Evolutionary conservation across 768 basidiomycete species (phyloP).

Genomic region (Crassisporium funariophilum): DNA sequence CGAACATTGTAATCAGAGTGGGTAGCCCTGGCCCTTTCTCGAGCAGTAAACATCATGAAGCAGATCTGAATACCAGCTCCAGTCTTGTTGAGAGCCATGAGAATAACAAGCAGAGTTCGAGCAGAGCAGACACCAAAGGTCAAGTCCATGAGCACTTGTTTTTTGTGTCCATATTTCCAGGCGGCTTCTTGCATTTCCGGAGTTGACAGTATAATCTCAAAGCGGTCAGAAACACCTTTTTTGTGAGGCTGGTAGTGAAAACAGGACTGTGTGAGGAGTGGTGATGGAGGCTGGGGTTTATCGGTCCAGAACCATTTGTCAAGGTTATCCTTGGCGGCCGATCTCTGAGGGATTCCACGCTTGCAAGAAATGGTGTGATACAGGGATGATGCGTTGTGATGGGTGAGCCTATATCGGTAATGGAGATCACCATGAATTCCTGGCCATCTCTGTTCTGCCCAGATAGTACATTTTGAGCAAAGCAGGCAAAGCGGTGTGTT

Average conservation of each 20-base stretch:
- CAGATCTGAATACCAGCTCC: constrained; percentile 32
- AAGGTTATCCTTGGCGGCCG: constrained; percentile 27
- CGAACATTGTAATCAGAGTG: constrained; percentile 27
- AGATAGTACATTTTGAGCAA: constrained; percentile 17
- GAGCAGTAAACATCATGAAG: constrained; percentile 25
- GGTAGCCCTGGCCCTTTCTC: constrained; percentile 16
- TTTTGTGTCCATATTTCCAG: constrained; percentile 27
- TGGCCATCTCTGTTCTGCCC: constrained; percentile 19
- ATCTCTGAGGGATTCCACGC: constrained; percentile 22
- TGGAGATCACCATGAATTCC: constrained; percentile 14
- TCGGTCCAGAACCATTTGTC: constrained; percentile 24
- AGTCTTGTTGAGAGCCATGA: constrained; percentile 32
- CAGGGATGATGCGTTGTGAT: constrained; percentile 22
- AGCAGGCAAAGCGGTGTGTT: constrained; percentile 22
- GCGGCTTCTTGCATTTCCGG: constrained; percentile 15
- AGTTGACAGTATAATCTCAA: constrained; percentile 22
- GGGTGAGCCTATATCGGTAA: constrained; percentile 15
- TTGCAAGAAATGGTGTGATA: constrained; percentile 23
- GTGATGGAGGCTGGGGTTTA: constrained; percentile 18
- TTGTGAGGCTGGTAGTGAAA: constrained; percentile 24
- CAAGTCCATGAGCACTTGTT: constrained; percentile 24
- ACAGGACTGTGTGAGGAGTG: constrained; percentile 18
- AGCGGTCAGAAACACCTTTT: constrained; percentile 14
- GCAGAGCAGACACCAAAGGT: no score
- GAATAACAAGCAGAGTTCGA: constrained; percentile 28